Base-by-base conservation (phyloP, 352 stramenopile genomes). In the Globisporangium cylindrosporum region DNA sequence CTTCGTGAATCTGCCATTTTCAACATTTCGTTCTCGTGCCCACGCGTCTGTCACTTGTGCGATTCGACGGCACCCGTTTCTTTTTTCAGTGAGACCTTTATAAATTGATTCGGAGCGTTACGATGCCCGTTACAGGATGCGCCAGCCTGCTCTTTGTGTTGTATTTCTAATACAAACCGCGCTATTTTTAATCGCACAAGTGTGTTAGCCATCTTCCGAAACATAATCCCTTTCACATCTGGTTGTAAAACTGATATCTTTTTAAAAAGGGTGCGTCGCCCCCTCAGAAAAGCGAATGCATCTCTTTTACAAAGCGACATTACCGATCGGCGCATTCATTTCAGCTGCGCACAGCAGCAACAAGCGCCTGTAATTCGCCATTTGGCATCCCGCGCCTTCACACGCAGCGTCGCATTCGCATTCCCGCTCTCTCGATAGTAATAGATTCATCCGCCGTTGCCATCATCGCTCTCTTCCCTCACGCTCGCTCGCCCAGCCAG, bases 51-150 rank as follows among this genome's bases (percentile, higher is more conserved):
- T 51, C 43, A 51, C 43, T 51, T 51, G 43, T 51, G 7, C 43
- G 43, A 51, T 51, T 51, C 43, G 43, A 51, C 43, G 43, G 18
- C 60, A 54, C 18, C 27, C 60, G 46, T 66, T 66, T 66, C 60
- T 58, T 38, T 63, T 24, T 24, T 54, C 24, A 54, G 14, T 14
- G 27, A 32, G 15, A n/a, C 27, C 59, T 64, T 22, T 64, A 64
- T n/a, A 64, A 64, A 55, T n/a, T 4, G 25, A 64, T 64, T 8
- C 20, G 12, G 18, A 46, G 2, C 29, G 43, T 51, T 51, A 24
- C 43, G n/a, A 20, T 51, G 22, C 43, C 18, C 15, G 43, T 51
- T 51, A 22, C 43, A n/a, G 15, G 41, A 49, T 49, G 41, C 41
- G 1, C 18, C 4, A 22, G 8, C 5, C 6, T 20, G 15, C 6